These are phyloP conservation scores for Physcomitrium patens DNA, from an alignment of 225 moss, liverwort and hornwort species.

Conservation along the genomic window DNA sequence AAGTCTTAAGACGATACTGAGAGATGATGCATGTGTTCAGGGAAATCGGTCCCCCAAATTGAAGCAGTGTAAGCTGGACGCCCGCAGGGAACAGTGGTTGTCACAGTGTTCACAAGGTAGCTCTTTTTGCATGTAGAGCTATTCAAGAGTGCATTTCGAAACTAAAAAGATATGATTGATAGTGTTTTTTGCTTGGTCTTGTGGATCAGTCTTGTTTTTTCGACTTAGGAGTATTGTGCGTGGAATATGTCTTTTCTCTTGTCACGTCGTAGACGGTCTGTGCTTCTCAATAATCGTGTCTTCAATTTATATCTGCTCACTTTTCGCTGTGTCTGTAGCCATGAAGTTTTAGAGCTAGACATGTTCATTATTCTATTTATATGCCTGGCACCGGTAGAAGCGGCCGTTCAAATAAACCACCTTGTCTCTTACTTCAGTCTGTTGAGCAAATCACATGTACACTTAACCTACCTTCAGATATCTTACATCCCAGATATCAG, in stretches of 20 bases:
- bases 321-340: not conserved
- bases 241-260: conserved; percentile 9
- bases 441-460: not conserved
- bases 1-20: conserved; percentile 18
- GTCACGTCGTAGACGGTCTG: not conserved
- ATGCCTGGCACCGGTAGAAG: not conserved
- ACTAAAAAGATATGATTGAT: conserved; percentile 30
- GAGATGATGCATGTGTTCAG: conserved; percentile 41
- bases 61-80: conserved; percentile 83
- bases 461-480: no score
- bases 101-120: conserved; percentile 64
- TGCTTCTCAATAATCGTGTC: not conserved
- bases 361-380: not conserved
- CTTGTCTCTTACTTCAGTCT: not conserved
- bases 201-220: not conserved
- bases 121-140: conserved; percentile 37
- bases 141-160: conserved; percentile 29
- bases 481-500: no score
- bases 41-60: conserved; percentile 72
- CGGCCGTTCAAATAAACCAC: no score
- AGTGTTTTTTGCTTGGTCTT: conserved; percentile 42
- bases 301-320: not conserved
- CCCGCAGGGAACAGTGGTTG: conserved; percentile 81
- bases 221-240: not conserved
- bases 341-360: not conserved